phyloP scores from a whole-genome alignment of 306 rosid genomes.

The Gillenia trifoliata region DNA sequence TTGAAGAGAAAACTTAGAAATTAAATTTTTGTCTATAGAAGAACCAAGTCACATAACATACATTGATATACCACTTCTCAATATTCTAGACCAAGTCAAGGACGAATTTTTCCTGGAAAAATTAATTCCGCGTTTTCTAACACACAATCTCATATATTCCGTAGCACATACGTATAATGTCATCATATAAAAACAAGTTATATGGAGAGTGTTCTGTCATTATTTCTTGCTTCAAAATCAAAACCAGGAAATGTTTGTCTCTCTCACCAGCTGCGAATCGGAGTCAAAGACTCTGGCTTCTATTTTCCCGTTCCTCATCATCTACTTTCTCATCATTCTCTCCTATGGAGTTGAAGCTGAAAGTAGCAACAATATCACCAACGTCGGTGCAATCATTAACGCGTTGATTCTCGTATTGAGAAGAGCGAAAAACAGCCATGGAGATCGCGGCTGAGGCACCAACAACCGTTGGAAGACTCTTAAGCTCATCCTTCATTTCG shows the following conservation, averaged over 20 bases:
- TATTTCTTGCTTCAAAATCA: neutral
- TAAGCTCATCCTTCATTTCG: constrained; percentile 3
- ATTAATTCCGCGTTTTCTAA: neutral
- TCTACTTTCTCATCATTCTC: neutral
- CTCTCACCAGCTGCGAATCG: neutral
- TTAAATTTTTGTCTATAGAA: neutral
- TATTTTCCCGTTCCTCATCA: constrained; percentile 1
- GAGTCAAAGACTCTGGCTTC: constrained; percentile 9
- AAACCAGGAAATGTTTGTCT: constrained; percentile 3
- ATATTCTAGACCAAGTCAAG: neutral
- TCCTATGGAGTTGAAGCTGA: constrained; percentile 12
- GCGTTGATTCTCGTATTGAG: constrained; percentile 27
- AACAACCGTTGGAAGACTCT: constrained; percentile 19
- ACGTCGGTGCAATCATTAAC: constrained; percentile 42
- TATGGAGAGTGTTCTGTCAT: neutral
- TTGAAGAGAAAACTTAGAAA: too few relatives aligned
- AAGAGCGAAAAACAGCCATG: constrained; percentile 41
- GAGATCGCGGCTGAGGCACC: constrained; percentile 34
- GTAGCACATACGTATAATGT: neutral
- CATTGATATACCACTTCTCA: neutral
- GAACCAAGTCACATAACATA: neutral
- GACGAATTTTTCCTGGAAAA: neutral
- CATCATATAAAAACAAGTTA: neutral
- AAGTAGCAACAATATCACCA: constrained; percentile 3
- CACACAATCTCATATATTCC: neutral